Percentiles rank a stretch among this genome's conserved stretches.
phyloP scores from a whole-genome alignment of 2,329 filamentous ascomycete species.

The Coniochaeta sp. region DNA sequence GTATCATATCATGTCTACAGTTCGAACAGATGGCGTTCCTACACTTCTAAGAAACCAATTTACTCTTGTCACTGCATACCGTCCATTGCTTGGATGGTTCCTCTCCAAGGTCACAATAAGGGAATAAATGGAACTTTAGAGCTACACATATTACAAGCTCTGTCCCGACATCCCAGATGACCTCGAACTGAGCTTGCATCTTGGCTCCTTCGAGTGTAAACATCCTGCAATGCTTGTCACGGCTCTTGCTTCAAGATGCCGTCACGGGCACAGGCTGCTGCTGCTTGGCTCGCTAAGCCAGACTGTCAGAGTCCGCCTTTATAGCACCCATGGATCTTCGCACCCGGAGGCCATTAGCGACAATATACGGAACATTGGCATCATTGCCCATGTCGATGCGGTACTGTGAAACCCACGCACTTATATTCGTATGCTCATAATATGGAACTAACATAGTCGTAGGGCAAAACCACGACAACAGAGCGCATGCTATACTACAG shows the following conservation, averaged over 20 bases:
- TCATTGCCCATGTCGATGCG: conserved; percentile 97
- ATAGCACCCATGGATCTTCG: conserved; percentile 5
- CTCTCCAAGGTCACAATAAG: not conserved
- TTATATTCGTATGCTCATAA: not conserved
- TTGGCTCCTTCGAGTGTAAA: not conserved
- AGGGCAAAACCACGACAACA: conserved; percentile 95
- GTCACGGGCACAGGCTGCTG: not conserved
- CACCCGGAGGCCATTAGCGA: conserved; percentile 35
- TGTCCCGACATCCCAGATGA: not conserved
- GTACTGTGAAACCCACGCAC: conserved; percentile 27
- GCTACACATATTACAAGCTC: not conserved
- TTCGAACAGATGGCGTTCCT: not conserved
- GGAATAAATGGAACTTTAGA: not conserved
- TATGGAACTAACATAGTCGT: not conserved
- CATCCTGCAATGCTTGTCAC: not conserved
- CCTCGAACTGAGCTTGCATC: not conserved
- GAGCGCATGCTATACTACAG: conserved; percentile 99
- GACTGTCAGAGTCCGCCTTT: not conserved
- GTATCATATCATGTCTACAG: not conserved
- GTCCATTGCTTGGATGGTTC: not conserved
- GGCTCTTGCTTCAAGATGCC: not conserved
- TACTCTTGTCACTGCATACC: not conserved
- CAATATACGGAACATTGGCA: conserved; percentile 87
- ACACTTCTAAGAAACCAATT: not conserved
- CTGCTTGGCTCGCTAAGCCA: not conserved